Evolutionary conservation across 2,329 filamentous ascomycete species (phyloP), one percentile per base, ranked within the genome.

Genomic region (Verticillium isaacii): DNA sequence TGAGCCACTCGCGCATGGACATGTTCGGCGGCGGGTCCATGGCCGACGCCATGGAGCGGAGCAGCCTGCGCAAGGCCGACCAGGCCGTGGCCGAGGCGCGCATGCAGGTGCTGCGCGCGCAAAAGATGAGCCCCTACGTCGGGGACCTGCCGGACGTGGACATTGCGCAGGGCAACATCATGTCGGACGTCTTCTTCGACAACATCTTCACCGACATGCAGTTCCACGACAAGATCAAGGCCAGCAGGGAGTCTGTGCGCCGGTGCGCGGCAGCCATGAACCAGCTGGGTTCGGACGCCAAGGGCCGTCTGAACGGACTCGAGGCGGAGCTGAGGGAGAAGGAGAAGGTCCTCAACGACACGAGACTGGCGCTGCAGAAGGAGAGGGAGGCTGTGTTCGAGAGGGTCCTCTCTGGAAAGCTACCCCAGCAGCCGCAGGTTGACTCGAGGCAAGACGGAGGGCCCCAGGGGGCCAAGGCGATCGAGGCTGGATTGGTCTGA

Each of bases 151-250:
- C 75, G 5, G 61, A 68, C 0, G 73, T 83, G 23, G 70, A 70
- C 23, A 78, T 85, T 56, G 76, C 78, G 0, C 74, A 78, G 50
- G 79, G 80, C 0, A 75, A 70, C 60, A 73, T 83, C 15, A 75
- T 84, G 69, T 74, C 73, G 8, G 82, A 85, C 63, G 74, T 85
- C 2, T 73, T 85, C n/a, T 84, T 85, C 65, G 80, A 85, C 66
- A 84, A 83, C 58, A 77, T 84, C 62, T 82, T 82, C 66, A 77
- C 75, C 9, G 82, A 85, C 62, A 77, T 81, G 73, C 75, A 75
- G 2, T 83, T 84, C 69, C 81, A 82, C 63, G 74, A 82, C 14
- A 77, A 82, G 69, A 81, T 86, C 63, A 78, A 82, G 66, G 68
- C 73, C 17, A 79, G 76, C 3, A 71, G 74, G 50, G 60, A 60